Evolutionary conservation across 2,329 filamentous ascomycete genomes (phyloP).

Genomic region (Epichloe coenophiala): DNA sequence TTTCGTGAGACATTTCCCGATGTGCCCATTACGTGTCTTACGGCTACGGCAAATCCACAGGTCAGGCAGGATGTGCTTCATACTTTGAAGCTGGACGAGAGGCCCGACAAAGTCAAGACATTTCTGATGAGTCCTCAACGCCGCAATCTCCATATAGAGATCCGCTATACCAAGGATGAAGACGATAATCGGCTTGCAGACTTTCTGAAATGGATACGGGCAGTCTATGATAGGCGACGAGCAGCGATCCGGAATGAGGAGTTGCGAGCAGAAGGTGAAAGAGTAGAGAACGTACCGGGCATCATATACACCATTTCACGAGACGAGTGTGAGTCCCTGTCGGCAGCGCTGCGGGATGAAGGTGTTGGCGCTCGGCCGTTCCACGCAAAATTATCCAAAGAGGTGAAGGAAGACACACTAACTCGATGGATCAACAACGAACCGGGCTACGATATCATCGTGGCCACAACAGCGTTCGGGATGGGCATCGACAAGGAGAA

Average conservation of each 20-base stretch:
- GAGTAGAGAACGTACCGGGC: conserved; percentile 53
- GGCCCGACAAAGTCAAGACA: conserved; percentile 45
- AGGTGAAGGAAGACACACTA: conserved; percentile 58
- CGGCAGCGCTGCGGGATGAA: conserved; percentile 49
- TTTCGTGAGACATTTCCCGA: conserved; percentile 71
- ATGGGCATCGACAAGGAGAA: conserved; percentile 98
- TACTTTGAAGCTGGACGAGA: conserved; percentile 53
- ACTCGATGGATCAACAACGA: conserved; percentile 59
- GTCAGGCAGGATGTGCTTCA: conserved; percentile 74
- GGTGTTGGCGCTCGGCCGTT: conserved; percentile 64
- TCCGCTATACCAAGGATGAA: conserved; percentile 69
- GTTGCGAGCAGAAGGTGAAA: conserved; percentile 37
- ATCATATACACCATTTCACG: conserved; percentile 71
- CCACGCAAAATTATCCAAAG: conserved; percentile 54
- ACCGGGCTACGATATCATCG: conserved; percentile 75
- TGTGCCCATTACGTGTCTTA: conserved; percentile 85
- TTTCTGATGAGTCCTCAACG: conserved; percentile 78
- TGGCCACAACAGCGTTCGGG: conserved; percentile 89
- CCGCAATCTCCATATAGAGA: conserved; percentile 80
- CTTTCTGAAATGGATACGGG: conserved; percentile 63
- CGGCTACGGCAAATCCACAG: conserved; percentile 72
- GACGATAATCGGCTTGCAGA: conserved; percentile 58
- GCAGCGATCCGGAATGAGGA: conserved; percentile 44
- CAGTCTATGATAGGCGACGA: conserved; percentile 57
- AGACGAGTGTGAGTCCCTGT: conserved; percentile 60